These are phyloP conservation scores for Heracleum sosnowskyi DNA, from an alignment of 129 eudicot species.

Conservation along the genomic window DNA sequence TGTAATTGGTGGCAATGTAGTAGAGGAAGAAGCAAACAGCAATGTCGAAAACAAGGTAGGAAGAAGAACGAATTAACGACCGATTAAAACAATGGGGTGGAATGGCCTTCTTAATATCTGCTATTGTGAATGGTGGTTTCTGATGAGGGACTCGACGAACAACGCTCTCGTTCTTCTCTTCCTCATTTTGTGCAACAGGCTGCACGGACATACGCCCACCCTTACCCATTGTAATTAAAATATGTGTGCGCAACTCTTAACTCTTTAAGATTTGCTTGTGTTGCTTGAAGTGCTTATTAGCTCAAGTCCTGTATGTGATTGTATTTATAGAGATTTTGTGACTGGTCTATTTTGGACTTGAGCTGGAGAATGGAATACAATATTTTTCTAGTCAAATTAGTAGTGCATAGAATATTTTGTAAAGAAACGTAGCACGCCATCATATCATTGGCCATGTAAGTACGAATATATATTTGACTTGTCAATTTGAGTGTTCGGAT, in stretches of 20 bases:
- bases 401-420: neutral
- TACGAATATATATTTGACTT: neutral
- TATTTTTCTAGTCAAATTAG: neutral
- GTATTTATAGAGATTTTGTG: neutral
- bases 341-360: neutral
- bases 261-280: neutral
- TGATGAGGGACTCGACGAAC: neutral
- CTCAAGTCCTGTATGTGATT: neutral
- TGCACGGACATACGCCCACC: constrained; percentile 1
- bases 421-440: neutral
- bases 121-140: neutral
- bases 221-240: neutral
- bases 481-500: constrained; percentile 3
- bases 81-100: neutral
- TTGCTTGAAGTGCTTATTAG: neutral
- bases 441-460: neutral
- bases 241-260: neutral
- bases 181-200: neutral
- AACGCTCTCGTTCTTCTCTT: neutral
- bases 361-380: neutral
- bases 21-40: neutral
- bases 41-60: constrained; percentile 5
- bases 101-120: constrained; percentile 3
- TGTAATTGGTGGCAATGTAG: constrained; percentile 8
- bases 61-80: neutral